phyloP scores from a whole-genome alignment of 768 basidiomycete genomes.

The Rickenella mellea region DNA sequence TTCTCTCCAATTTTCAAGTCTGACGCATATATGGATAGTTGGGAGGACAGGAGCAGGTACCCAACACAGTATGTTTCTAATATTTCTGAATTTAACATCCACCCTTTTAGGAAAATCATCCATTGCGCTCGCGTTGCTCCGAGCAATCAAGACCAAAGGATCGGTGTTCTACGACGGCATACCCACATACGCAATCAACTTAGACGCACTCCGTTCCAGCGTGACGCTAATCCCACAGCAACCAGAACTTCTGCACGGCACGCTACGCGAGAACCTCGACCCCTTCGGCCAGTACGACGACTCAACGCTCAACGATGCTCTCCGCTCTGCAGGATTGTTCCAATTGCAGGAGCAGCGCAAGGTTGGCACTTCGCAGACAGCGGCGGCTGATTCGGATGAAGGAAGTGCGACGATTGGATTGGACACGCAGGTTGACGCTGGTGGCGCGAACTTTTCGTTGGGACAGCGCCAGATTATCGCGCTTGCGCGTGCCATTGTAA shows the following conservation, averaged over 20 bases:
- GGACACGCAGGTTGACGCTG: conserved; percentile 18
- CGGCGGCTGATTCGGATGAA: conserved; percentile 12
- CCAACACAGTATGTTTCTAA: conserved; percentile 22
- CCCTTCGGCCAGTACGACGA: conserved; percentile 41
- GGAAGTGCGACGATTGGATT: conserved; percentile 20
- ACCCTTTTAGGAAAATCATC: conserved; percentile 20
- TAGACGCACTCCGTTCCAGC: conserved; percentile 34
- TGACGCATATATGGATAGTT: neutral
- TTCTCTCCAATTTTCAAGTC: neutral
- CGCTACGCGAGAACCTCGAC: conserved; percentile 39
- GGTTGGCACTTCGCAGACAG: conserved; percentile 14
- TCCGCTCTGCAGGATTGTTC: conserved; percentile 30
- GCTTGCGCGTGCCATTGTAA: conserved; percentile 33
- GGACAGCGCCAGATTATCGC: conserved; percentile 37
- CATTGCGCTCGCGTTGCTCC: conserved; percentile 36
- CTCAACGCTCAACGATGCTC: conserved; percentile 26
- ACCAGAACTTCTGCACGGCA: conserved; percentile 33
- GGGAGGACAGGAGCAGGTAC: conserved; percentile 4
- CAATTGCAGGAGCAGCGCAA: conserved; percentile 13
- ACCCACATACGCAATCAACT: conserved; percentile 29
- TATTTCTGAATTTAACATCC: conserved; percentile 18
- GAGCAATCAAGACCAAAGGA: conserved; percentile 41
- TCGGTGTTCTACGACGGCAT: conserved; percentile 35
- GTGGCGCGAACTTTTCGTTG: conserved; percentile 22
- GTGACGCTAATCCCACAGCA: conserved; percentile 37